These are phyloP conservation scores for Zizania palustris DNA, from an alignment of 202 grass and related monocot genomes.

Conservation along the genomic window DNA sequence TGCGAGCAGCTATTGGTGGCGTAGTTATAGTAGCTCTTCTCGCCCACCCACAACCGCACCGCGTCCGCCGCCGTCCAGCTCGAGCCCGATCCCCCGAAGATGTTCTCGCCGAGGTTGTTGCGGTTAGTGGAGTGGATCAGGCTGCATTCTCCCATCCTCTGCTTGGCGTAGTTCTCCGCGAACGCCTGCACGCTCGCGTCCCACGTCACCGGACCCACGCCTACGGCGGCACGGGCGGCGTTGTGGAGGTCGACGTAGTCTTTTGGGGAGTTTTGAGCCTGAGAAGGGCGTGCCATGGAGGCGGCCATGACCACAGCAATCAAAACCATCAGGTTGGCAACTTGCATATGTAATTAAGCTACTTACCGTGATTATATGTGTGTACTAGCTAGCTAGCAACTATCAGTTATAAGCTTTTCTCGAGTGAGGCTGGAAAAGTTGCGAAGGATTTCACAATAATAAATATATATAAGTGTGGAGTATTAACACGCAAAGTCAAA, in stretches of 20 bases:
- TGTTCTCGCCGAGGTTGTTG: constrained; percentile 47
- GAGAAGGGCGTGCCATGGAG: neutral
- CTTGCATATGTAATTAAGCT: neutral
- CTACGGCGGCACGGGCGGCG: constrained; percentile 23
- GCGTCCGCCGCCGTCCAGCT: constrained; percentile 44
- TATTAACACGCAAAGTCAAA: too few relatives aligned
- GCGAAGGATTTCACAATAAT: too few relatives aligned
- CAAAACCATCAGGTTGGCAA: neutral
- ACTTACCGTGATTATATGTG: neutral
- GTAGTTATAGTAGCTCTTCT: constrained; percentile 46
- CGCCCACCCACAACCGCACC: constrained; percentile 40
- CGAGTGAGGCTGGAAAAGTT: neutral
- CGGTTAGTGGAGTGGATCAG: constrained; percentile 37
- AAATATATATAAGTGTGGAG: too few relatives aligned
- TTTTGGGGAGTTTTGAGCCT: constrained; percentile 27
- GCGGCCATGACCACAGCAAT: constrained; percentile 14
- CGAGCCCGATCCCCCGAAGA: constrained; percentile 39
- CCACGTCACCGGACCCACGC: constrained; percentile 26
- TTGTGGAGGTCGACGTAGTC: constrained; percentile 40
- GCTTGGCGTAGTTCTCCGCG: constrained; percentile 24
- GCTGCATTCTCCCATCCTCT: constrained; percentile 30
- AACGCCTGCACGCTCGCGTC: constrained; percentile 22
- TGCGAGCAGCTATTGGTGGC: constrained; percentile 32
- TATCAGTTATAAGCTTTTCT: neutral
- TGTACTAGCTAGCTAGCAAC: too few relatives aligned